Percentiles rank a stretch among this genome's conserved stretches.
phyloP scores from a whole-genome alignment of 2,329 filamentous ascomycete species.

The Apiospora koreana region DNA sequence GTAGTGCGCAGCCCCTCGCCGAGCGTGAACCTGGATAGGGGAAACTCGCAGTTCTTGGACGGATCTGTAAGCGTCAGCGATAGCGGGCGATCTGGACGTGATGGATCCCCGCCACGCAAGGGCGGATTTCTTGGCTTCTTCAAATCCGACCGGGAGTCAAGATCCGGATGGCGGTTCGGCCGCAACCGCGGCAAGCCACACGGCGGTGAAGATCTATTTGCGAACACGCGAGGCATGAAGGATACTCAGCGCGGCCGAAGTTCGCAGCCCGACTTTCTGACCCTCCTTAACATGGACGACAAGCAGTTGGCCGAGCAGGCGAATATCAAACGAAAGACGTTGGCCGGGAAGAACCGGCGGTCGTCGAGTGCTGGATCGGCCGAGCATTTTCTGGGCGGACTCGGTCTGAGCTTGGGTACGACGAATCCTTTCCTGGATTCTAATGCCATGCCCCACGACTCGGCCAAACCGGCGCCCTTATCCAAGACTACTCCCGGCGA shows the following conservation, averaged over 20 bases:
- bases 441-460: conserved; percentile 41
- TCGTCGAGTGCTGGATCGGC: conserved; percentile 35
- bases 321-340: conserved; percentile 12
- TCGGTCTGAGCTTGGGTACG: conserved; percentile 39
- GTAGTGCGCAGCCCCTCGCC: conserved; percentile 34
- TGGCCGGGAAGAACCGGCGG: conserved; percentile 24
- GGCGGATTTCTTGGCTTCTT: conserved; percentile 46
- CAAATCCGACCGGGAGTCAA: conserved; percentile 39
- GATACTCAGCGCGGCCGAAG: conserved; percentile 20
- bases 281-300: conserved; percentile 44
- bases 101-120: conserved; percentile 30
- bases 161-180: conserved; percentile 20
- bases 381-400: conserved; percentile 41
- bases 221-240: conserved; percentile 26
- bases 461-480: conserved; percentile 40
- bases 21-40: conserved; percentile 51
- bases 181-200: conserved; percentile 19
- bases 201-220: conserved; percentile 27
- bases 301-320: conserved; percentile 32
- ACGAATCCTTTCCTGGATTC: conserved; percentile 51
- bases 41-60: conserved; percentile 54
- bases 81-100: conserved; percentile 30
- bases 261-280: conserved; percentile 45
- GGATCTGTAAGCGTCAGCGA: conserved; percentile 38
- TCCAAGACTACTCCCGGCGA: conserved; percentile 22